Evolutionary conservation across 371 early-diverging fungal species (phyloP).

Genomic region (Circinella umbellata): DNA sequence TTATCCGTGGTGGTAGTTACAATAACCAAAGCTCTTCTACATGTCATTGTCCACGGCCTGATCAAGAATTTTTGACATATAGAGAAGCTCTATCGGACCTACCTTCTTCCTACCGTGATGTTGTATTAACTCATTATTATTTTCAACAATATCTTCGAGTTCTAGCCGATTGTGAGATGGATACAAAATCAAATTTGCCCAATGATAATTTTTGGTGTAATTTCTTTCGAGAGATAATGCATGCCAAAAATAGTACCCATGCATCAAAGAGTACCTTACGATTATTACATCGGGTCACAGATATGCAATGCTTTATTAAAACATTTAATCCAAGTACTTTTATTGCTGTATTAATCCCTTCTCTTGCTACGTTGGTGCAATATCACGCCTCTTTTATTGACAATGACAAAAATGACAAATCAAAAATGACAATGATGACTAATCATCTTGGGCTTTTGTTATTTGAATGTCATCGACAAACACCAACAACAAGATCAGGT

Average conservation of each 20-base stretch:
- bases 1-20: neutral
- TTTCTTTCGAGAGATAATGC: constrained; percentile 12
- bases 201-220: constrained; percentile 44
- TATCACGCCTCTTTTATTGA: neutral
- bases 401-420: too few relatives aligned
- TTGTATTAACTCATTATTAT: constrained; percentile 60
- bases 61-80: constrained; percentile 30
- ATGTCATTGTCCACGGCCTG: constrained; percentile 38
- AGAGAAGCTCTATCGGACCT: constrained; percentile 31
- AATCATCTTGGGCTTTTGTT: constrained; percentile 19
- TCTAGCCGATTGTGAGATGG: constrained; percentile 56
- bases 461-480: constrained; percentile 61
- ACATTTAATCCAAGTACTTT: constrained; percentile 61
- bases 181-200: constrained; percentile 26
- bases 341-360: constrained; percentile 64
- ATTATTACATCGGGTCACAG: constrained; percentile 31
- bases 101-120: constrained; percentile 31
- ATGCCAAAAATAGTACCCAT: neutral
- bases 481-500: neutral
- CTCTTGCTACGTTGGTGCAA: constrained; percentile 35
- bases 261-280: constrained; percentile 30
- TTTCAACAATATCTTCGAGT: constrained; percentile 55
- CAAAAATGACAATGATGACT: too few relatives aligned
- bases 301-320: constrained; percentile 74
- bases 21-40: neutral